Conservation (phyloP, 2,329 filamentous ascomycete species). For the Herpotrichia juniperi region DNA sequence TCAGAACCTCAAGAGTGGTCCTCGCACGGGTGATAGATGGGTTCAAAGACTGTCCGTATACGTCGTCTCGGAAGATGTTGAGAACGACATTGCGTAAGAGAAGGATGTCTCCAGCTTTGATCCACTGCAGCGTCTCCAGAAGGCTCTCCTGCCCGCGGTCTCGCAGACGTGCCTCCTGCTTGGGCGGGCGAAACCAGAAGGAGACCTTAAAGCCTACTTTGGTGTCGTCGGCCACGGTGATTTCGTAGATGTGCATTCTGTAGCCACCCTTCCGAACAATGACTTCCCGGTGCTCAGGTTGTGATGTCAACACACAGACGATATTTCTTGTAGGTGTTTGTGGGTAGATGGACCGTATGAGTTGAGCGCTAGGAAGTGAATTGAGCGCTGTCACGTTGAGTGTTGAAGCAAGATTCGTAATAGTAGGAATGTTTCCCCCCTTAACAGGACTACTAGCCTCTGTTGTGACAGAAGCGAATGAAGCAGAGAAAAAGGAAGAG, state of each 20-base stretch:
- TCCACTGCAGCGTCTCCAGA: slow-evolving; percentile 46
- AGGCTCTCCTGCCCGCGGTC: slow-evolving; percentile 41
- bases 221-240: slow-evolving; percentile 79
- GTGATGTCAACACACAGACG: slow-evolving; percentile 78
- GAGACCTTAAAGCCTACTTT: slow-evolving; percentile 79
- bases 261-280: slow-evolving; percentile 68
- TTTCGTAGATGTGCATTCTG: slow-evolving; percentile 48
- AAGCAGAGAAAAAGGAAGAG: slow-evolving; percentile 43
- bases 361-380: slow-evolving; percentile 70
- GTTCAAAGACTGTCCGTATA: slow-evolving; percentile 84
- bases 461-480: slow-evolving; percentile 41
- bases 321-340: slow-evolving; percentile 84
- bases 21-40: slow-evolving; percentile 70
- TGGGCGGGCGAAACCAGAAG: slow-evolving; percentile 72
- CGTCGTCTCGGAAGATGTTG: slow-evolving; percentile 73
- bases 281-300: slow-evolving; percentile 71
- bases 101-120: slow-evolving; percentile 77
- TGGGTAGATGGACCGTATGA: slow-evolving; percentile 71
- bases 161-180: slow-evolving; percentile 12
- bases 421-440: background rate
- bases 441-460: slow-evolving; percentile 30
- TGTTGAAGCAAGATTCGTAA: slow-evolving; percentile 20
- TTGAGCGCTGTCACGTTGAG: slow-evolving; percentile 66
- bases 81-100: slow-evolving; percentile 81
- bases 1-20: slow-evolving; percentile 70